Conservation (phyloP, 1,284 basidiomycete genomes). For the Psilocybe mexicana region DNA sequence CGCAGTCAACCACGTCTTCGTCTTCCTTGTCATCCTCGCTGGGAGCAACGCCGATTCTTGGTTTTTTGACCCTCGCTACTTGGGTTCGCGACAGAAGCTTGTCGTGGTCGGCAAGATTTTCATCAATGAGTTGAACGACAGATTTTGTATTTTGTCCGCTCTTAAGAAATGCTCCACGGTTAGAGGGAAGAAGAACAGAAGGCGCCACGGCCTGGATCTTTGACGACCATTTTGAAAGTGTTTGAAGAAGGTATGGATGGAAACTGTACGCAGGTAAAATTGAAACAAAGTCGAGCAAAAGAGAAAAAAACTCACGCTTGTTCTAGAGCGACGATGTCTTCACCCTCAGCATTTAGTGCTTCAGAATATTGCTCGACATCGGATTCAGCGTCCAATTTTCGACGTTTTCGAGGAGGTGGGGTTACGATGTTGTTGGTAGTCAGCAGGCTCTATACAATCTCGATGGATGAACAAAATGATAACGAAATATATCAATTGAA, state of each 20-base stretch:
- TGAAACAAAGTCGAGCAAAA: neutral
- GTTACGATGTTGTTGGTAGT: constrained; percentile 46
- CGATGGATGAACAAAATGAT: constrained; percentile 10
- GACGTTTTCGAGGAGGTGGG: constrained; percentile 61
- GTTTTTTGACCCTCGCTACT: constrained; percentile 46
- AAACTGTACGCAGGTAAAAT: constrained; percentile 39
- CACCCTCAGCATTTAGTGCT: constrained; percentile 48
- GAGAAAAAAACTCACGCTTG: constrained; percentile 43
- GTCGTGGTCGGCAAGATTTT: constrained; percentile 56
- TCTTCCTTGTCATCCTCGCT: constrained; percentile 29
- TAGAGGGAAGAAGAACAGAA: constrained; percentile 69
- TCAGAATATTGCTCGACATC: constrained; percentile 35
- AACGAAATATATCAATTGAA: neutral
- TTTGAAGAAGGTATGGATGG: constrained; percentile 71
- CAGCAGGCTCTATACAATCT: constrained; percentile 42
- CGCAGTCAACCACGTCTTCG: constrained; percentile 41
- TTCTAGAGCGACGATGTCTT: constrained; percentile 52
- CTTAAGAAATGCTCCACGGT: constrained; percentile 63
- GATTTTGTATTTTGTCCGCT: constrained; percentile 52
- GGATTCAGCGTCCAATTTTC: constrained; percentile 40
- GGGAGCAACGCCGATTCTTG: constrained; percentile 37
- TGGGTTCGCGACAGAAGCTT: constrained; percentile 63
- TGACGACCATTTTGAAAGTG: constrained; percentile 87
- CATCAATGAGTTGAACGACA: constrained; percentile 72
- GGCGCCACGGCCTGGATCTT: constrained; percentile 91